Evolutionary conservation across 176 grass and related monocot genomes (phyloP).

Genomic region (Eremochloa ophiuroides): DNA sequence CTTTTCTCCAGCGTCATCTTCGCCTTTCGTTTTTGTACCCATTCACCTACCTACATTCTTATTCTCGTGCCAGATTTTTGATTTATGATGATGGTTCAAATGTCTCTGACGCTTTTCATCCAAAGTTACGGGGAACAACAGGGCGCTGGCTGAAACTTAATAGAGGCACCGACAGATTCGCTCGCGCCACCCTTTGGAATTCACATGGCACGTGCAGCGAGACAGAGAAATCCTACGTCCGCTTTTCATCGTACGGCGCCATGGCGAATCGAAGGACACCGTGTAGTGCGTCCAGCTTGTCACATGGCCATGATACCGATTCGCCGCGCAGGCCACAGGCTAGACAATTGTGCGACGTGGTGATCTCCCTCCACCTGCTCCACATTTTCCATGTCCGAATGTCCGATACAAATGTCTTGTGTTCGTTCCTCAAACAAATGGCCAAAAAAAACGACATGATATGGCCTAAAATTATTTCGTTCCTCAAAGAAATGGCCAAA

Average conservation of each 20-base stretch:
- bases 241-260: not conserved
- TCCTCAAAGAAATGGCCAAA: not conserved
- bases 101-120: not conserved
- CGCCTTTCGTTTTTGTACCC: not conserved
- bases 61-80: not conserved
- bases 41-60: constrained; percentile 10
- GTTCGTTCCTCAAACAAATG: no score
- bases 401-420: not conserved
- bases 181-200: not conserved
- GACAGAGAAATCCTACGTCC: not conserved
- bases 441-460: no score
- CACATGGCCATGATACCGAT: not conserved
- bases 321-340: not conserved
- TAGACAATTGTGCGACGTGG: constrained; percentile 1
- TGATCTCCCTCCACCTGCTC: not conserved
- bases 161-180: not conserved
- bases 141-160: not conserved
- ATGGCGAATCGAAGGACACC: not conserved
- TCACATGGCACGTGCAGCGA: constrained; percentile 10
- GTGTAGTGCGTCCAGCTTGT: constrained; percentile 16
- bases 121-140: not conserved
- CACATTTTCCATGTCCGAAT: not conserved
- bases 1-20: not conserved
- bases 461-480: not conserved
- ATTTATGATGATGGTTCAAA: not conserved